Evolutionary conservation across 139 green algal species (phyloP).

Genomic region (Zygnema cylindricum): DNA sequence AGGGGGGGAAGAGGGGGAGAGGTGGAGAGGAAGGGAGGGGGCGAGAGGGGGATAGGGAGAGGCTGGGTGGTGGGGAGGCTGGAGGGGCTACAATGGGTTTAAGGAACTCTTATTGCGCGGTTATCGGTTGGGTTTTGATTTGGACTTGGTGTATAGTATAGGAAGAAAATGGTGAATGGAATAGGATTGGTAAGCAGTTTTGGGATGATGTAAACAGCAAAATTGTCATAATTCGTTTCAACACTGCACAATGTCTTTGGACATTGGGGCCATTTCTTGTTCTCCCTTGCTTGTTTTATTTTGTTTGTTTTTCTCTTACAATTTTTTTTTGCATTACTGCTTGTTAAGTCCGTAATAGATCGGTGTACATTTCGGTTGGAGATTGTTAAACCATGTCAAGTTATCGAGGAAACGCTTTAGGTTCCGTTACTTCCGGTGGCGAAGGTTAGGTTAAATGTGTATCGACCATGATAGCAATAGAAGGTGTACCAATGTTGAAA

Average conservation of each 20-base stretch:
- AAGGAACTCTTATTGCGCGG: not conserved
- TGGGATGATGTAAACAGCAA: not conserved
- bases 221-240: not conserved
- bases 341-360: too few species aligned
- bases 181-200: not conserved
- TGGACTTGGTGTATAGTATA: not conserved
- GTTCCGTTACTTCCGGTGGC: too few species aligned
- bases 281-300: too few species aligned
- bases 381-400: too few species aligned
- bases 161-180: not conserved
- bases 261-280: too few species aligned
- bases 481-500: too few species aligned
- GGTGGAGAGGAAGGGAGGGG: not conserved
- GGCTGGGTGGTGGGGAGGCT: not conserved
- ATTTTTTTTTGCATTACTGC: too few species aligned
- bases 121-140: not conserved
- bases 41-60: slow-evolving; percentile 18
- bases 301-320: too few species aligned
- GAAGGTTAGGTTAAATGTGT: too few species aligned
- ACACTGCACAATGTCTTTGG: not conserved
- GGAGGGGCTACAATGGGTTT: not conserved
- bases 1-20: slow-evolving; percentile 23
- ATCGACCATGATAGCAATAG: too few species aligned
- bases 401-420: too few species aligned
- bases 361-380: too few species aligned